A percentile compares a stretch with the other conserved stretches of the same genome.
These are phyloP conservation scores for Magnusiomyces ingens DNA, from an alignment of 1,139 yeast species.

Conservation along the genomic window DNA sequence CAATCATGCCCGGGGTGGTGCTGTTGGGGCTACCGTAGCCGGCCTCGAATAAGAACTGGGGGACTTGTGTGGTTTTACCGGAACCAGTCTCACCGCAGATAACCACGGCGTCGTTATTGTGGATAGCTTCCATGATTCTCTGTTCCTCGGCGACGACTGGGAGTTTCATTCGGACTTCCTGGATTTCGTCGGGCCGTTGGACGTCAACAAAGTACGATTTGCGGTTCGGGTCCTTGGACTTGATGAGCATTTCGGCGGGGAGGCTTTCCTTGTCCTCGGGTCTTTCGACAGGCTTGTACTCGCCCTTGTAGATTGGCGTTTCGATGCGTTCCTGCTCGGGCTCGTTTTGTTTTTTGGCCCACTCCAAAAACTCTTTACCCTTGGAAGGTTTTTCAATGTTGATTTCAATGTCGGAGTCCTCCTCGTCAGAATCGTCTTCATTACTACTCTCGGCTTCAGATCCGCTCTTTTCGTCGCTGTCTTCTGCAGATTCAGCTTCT, in stretches of 20 bases:
- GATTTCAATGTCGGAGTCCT: constrained; percentile 22
- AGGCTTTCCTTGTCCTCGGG: constrained; percentile 33
- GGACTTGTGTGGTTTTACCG: constrained; percentile 96
- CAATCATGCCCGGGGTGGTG: constrained; percentile 84
- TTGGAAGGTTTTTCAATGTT: constrained; percentile 28
- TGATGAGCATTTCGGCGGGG: constrained; percentile 44
- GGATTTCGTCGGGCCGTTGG: constrained; percentile 57
- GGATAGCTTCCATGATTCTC: constrained; percentile 89
- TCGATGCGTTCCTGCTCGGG: constrained; percentile 23
- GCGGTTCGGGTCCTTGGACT: constrained; percentile 35
- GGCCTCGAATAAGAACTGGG: constrained; percentile 84
- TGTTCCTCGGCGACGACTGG: constrained; percentile 94
- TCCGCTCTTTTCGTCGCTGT: constrained; percentile 16
- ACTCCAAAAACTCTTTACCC: constrained; percentile 45
- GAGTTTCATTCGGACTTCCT: constrained; percentile 56
- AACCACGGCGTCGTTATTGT: constrained; percentile 84
- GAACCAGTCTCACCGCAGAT: constrained; percentile 98
- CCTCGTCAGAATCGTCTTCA: constrained; percentile 16
- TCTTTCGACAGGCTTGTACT: constrained; percentile 32
- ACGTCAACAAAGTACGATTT: constrained; percentile 66
- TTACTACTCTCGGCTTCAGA: constrained; percentile 12
- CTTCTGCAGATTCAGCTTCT: constrained; percentile 22
- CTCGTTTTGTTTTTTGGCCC: constrained; percentile 40
- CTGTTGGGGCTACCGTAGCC: constrained; percentile 70
- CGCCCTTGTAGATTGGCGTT: constrained; percentile 29